Evolutionary conservation across 2,329 filamentous ascomycete genomes (phyloP), one percentile per base, ranked within the genome.

Genomic region (Ascochyta pisi): DNA sequence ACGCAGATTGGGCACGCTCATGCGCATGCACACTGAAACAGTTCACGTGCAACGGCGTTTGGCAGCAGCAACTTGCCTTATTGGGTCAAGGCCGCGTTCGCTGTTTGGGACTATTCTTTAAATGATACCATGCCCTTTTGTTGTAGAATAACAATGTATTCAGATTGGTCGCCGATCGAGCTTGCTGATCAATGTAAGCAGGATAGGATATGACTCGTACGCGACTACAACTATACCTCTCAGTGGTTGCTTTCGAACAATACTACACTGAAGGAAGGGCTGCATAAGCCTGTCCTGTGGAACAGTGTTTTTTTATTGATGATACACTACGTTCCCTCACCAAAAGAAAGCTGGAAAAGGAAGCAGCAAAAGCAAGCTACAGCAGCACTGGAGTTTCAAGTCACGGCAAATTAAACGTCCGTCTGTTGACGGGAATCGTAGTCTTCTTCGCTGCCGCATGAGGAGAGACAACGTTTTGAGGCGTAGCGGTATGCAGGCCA

Each of bases 1-100:
- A 91, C 90, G 19, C 90, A 92, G 66, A 85, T 92, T 62, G 90
- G 90, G 3, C 90, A 93, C 72, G 62, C 65, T 4, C 65, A 71
- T 44, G 87, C 89, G 67, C 53, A 55, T 31, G 53, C 53, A 31
- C 88, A 92, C 69, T 72, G 39, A 65, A 22, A 33, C 31, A 22
- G 16, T 12, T 27, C 6, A 22, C 15, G 34, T 26, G 16, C 23
- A 12, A 12, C 24, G 48, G 49, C 54, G 42, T 52, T 51, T 38
- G 33, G 33, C 23, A 56, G 26, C 29, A n/a, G 31, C 15, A 16
- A 29, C 16, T 31, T 42, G 22, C 37, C 31, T 34, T 12, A 6
- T 31, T 16, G 37, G 40, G 41, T 9, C n/a, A 39, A 31, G 37
- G 23, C 22, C 23, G 34, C 13, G n/a, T 10, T 12, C 38, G 35